A percentile compares a stretch with the other conserved stretches of the same genome.
Conservation (phyloP, 202 grass and related monocot species). For the Panicum virgatum region DNA sequence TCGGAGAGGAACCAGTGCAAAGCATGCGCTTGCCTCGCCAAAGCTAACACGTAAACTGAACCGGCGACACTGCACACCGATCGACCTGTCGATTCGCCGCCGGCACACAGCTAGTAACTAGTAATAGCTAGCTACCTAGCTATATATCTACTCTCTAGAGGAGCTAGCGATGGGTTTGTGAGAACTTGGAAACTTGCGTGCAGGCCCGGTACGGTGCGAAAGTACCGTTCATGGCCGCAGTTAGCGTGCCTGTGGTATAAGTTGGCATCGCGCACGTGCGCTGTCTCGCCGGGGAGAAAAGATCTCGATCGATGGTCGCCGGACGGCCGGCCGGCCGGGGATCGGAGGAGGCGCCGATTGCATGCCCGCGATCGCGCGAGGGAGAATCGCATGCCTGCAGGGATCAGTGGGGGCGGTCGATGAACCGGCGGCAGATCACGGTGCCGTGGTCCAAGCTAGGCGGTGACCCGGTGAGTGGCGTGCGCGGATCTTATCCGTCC, state of each 20-base stretch:
- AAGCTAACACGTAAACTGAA: no score
- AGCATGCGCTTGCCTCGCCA: no score
- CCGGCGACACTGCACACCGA: no score
- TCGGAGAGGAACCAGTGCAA: no score
- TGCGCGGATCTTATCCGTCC: neutral
- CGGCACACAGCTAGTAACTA: no score
- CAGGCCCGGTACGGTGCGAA: conserved; percentile 25
- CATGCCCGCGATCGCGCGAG: neutral
- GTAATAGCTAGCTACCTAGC: no score
- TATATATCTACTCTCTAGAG: no score
- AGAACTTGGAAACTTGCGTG: neutral
- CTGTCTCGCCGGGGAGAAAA: neutral
- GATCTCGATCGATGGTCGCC: no score
- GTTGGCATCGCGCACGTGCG: neutral
- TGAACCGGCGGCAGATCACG: neutral
- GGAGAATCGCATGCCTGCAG: no score
- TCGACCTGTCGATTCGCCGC: no score
- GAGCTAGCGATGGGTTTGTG: neutral
- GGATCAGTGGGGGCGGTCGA: neutral
- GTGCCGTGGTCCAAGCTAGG: conserved; percentile 9
- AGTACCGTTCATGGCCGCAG: neutral
- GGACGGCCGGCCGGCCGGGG: no score
- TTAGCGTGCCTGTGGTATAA: neutral
- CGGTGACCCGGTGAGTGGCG: neutral
- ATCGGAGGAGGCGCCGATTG: neutral